These are phyloP conservation scores for Starmerella riodocensis DNA, from an alignment of 805 yeast genomes.

Conservation along the genomic window DNA sequence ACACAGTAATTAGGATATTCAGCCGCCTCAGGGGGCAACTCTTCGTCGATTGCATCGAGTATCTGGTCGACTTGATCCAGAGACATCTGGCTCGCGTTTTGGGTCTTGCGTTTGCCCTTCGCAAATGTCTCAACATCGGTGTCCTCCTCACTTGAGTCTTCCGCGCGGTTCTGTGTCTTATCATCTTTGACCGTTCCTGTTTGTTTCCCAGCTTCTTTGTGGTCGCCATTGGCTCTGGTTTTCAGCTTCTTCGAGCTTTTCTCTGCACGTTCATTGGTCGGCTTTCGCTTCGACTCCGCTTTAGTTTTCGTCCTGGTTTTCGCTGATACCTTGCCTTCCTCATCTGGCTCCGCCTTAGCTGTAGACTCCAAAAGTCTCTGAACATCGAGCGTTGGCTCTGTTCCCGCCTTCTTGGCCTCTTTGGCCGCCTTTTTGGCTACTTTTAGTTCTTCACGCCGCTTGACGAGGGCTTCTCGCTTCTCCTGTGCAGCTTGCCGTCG, in stretches of 20 bases:
- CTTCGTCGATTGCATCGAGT: slow-evolving; percentile 4
- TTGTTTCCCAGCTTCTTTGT: too few species aligned
- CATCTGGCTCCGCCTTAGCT: neutral
- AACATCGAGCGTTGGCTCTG: neutral
- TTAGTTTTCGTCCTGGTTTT: neutral
- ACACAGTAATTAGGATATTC: slow-evolving; percentile 9
- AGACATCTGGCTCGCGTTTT: neutral
- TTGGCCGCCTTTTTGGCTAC: slow-evolving; percentile 16
- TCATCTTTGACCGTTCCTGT: neutral
- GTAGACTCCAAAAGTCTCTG: too few species aligned
- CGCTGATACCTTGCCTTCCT: neutral
- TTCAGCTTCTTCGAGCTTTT: neutral
- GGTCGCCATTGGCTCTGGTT: neutral
- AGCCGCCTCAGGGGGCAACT: neutral
- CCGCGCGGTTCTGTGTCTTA: neutral
- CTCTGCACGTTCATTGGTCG: neutral
- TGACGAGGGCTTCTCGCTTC: slow-evolving; percentile 14
- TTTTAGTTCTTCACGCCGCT: slow-evolving; percentile 7
- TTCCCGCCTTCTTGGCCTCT: slow-evolving; percentile 5
- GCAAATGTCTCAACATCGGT: neutral
- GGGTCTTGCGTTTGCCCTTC: neutral
- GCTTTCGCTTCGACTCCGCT: neutral
- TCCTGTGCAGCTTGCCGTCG: slow-evolving; percentile 9
- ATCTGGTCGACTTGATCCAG: slow-evolving; percentile 7
- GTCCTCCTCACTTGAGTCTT: neutral